Evolutionary conservation across 2,329 filamentous ascomycete species (phyloP).

Genomic region (Hypoxylon rubiginosum): DNA sequence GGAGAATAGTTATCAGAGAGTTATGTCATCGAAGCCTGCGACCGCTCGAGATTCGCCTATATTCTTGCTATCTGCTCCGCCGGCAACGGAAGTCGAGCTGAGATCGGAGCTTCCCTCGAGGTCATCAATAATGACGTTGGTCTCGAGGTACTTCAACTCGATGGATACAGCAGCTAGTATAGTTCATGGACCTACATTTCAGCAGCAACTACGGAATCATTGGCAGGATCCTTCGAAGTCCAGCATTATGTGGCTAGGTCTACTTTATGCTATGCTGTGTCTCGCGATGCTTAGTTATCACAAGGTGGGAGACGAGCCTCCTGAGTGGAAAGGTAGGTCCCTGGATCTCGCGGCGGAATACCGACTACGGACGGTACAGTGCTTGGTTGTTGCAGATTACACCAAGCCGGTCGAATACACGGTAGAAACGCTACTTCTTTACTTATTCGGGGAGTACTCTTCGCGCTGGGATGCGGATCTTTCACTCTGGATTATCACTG

Average conservation of each 20-base stretch:
- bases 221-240: conserved; percentile 82
- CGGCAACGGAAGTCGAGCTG: conserved; percentile 81
- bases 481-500: conserved; percentile 71
- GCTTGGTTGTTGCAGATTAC: conserved; percentile 81
- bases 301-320: conserved; percentile 82
- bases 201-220: conserved; percentile 74
- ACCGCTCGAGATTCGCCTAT: conserved; percentile 75
- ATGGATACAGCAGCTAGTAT: conserved; percentile 78
- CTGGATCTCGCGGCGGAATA: conserved; percentile 74
- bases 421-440: conserved; percentile 82
- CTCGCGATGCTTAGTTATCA: conserved; percentile 84
- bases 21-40: conserved; percentile 76
- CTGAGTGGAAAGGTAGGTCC: conserved; percentile 78
- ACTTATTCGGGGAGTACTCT: conserved; percentile 81
- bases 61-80: conserved; percentile 81
- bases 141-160: conserved; percentile 92
- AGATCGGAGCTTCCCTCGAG: conserved; percentile 84
- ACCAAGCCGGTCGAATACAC: conserved; percentile 81
- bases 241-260: conserved; percentile 81
- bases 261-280: conserved; percentile 82
- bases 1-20: conserved; percentile 82
- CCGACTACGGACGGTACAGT: conserved; percentile 80
- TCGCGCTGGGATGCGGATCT: conserved; percentile 80
- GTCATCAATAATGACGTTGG: conserved; percentile 84
- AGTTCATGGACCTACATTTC: conserved; percentile 87